Percentiles rank a stretch among this genome's conserved stretches.
These are phyloP conservation scores for Botrytis aclada DNA, from an alignment of 2,329 filamentous ascomycete genomes.

Conservation along the genomic window DNA sequence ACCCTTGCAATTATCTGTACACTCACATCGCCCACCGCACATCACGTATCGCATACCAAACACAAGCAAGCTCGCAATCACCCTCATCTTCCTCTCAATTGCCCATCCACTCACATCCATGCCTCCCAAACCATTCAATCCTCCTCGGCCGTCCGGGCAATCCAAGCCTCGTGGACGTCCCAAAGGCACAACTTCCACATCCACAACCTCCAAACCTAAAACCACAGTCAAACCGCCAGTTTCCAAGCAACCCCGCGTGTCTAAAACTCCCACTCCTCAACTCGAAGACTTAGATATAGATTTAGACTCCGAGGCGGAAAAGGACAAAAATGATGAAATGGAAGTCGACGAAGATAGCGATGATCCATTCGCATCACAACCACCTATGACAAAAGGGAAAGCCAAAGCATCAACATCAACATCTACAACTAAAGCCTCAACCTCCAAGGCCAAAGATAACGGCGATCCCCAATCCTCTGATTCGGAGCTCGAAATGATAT, in stretches of 20 bases:
- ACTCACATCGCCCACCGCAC: neutral
- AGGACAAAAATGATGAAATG: neutral
- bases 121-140: slow-evolving; percentile 37
- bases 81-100: neutral
- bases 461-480: neutral
- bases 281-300: neutral
- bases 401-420: slow-evolving; percentile 12
- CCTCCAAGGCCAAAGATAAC: neutral
- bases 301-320: neutral
- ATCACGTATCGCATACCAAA: neutral
- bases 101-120: slow-evolving; percentile 21
- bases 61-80: neutral
- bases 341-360: neutral
- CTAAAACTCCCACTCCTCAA: neutral
- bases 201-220: slow-evolving; percentile 8
- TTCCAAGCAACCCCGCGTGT: neutral
- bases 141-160: slow-evolving; percentile 28
- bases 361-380: slow-evolving; percentile 4
- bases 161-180: slow-evolving; percentile 17
- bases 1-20: neutral
- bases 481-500: neutral
- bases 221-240: neutral
- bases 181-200: slow-evolving; percentile 16
- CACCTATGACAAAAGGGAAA: neutral
- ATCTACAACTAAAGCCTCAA: neutral